Evolutionary conservation across 352 stramenopile genomes (phyloP).

Genomic region (Globisporangium heterothallicum): DNA sequence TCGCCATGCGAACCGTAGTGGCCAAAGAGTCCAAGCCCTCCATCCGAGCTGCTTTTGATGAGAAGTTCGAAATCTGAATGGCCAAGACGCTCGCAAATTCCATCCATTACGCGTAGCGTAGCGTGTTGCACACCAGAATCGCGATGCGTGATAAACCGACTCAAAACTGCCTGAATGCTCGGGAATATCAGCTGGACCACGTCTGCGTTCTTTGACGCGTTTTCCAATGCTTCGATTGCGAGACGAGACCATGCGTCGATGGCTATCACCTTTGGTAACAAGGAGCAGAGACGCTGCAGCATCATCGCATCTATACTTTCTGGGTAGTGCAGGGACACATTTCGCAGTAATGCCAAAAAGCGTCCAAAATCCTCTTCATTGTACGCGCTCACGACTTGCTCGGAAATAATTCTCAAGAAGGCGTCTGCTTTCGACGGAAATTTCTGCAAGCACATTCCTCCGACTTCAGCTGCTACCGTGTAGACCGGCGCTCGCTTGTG

Average conservation of each 20-base stretch:
- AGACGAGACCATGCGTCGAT: conserved; percentile 57
- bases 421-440: conserved; percentile 1
- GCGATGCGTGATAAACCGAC: conserved; percentile 48
- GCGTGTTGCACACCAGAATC: conserved; percentile 41
- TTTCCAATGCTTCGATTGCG: conserved; percentile 36
- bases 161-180: conserved; percentile 39
- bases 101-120: conserved; percentile 34
- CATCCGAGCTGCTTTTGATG: conserved; percentile 20
- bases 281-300: conserved; percentile 62
- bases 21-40: conserved; percentile 35
- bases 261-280: conserved; percentile 49
- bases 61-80: conserved; percentile 19
- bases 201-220: conserved; percentile 33
- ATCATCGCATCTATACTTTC: conserved; percentile 59
- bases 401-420: conserved; percentile 33
- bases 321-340: conserved; percentile 51
- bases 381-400: conserved; percentile 44
- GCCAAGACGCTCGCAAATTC: conserved; percentile 29
- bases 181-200: conserved; percentile 39
- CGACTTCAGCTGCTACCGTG: conserved; percentile 59
- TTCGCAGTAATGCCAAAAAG: conserved; percentile 61
- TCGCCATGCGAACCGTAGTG: conserved; percentile 33
- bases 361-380: conserved; percentile 58
- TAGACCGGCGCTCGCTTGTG: conserved; percentile 45
- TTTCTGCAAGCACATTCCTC: conserved; percentile 33